Evolutionary conservation across 2,329 filamentous ascomycete genomes (phyloP), one percentile per base, ranked within the genome.

Genomic region (Sordariomycetes sp.): DNA sequence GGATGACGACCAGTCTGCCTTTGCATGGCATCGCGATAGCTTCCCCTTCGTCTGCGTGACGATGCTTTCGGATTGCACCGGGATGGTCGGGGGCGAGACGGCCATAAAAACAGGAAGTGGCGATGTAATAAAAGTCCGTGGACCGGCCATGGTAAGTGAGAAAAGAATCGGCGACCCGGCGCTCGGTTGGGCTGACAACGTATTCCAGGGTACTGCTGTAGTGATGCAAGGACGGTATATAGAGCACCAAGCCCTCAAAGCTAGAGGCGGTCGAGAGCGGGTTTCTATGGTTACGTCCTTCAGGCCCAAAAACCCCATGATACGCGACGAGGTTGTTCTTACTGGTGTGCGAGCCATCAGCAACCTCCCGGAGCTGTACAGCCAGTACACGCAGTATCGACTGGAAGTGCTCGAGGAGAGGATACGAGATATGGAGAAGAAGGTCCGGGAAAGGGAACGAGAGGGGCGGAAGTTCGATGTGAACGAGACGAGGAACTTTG

Each of bases 31-130:
- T 53, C 70, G 59, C 1, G 78, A 81, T 50, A 75, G 70, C 46
- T 80, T 77, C 47, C 75, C 76, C 0, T 82, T 80, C 46, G 76
- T 82, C n/a, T 80, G 75, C 42, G 75, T 82, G n/a, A 64, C 68
- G 7, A 82, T 81, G 75, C 63, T 81, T 19, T 75, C 71, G 23
- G 75, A 81, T 45, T 78, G 73, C 42, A 66, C 63, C 0, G 58
- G 61, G 24, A 81, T 81, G 76, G 55, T 75, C 10, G 77, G 77
- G 8, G 76, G 77, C 4, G 77, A 81, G 53, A 81, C 76, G 1
- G 75, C 70, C 2, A 50, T 81, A n/a, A 61, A 64, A 24, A 75
- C 61, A 2, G 66, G 59, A 2, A 59, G 60, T 17, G 72, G 72
- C 3, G 62, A 71, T 3, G 59, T 75, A 12, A 51, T 73, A 39